Base-by-base conservation (phyloP, 495 filamentous ascomycete species). In the Annulohypoxylon moriforme region DNA sequence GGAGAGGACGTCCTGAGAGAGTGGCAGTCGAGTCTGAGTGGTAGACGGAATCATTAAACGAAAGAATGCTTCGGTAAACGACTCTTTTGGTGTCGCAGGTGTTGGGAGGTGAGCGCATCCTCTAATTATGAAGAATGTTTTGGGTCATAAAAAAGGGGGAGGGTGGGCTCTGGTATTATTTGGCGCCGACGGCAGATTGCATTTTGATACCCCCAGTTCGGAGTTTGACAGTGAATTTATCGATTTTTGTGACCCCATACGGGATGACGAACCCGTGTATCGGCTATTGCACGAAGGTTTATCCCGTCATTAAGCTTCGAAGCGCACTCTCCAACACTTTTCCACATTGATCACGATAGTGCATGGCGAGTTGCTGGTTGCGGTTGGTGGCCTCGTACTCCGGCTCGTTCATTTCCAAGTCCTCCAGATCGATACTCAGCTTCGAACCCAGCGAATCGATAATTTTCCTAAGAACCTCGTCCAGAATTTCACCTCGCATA, bases 331-430 rank as follows among this genome's bases (percentile, higher is more conserved):
- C 70, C 36, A 83, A 42, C 9, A 84, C 83, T 60, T 74, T 79
- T 56, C 70, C 72, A 61, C 79, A 85, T 67, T 82, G 81, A 29
- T 60, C 55, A 58, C 83, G 69, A 68, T 85, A 84, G 5, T 69
- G 53, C n/a, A 78, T 10, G 33, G 81, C 82, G 5, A 85, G 72
- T 50, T 73, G 42, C 71, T 84, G 83, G 59, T 84, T 84, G 11
- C 62, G 67, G 56, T 80, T 81, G 20, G 56, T 40, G 4, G 78
- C 70, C 57, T 75, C 67, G 10, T 78, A 82, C 10, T 58, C 71
- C 4, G 75, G 74, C 11, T 77, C 79, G 20, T 75, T 71, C 24
- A 42, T 42, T 18, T 80, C 77, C 14, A 78, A 66, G 20, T 78
- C 77, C 42, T 76, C 74, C 10, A 85, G 69, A 16, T 78, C 76